These are phyloP conservation scores for Penicillium soppii DNA, from an alignment of 495 filamentous ascomycete genomes.

Conservation along the genomic window DNA sequence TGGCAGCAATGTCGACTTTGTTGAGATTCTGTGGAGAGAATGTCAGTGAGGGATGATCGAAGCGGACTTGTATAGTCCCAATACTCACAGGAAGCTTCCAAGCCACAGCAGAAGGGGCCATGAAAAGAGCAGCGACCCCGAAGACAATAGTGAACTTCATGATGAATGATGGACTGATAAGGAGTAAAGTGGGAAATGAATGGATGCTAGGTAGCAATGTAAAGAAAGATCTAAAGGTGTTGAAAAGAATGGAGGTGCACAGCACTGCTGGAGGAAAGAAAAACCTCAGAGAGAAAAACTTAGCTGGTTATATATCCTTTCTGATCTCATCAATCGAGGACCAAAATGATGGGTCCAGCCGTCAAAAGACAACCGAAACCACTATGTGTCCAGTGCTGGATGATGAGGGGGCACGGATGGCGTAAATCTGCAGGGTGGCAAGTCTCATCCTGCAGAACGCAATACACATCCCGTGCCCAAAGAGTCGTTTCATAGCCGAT, in stretches of 20 bases:
- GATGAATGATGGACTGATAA: slow-evolving; percentile 14
- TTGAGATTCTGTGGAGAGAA: neutral
- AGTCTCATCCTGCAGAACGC: neutral
- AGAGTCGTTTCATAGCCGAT: neutral
- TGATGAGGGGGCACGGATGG: neutral
- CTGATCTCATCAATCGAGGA: neutral
- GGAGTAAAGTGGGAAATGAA: slow-evolving; percentile 13
- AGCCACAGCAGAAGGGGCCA: slow-evolving; percentile 24
- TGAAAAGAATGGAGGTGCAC: slow-evolving; percentile 26
- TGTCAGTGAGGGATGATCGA: neutral
- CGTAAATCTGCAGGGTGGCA: slow-evolving; percentile 1
- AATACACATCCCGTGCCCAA: slow-evolving; percentile 2
- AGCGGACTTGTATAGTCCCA: neutral
- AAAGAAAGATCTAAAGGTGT: slow-evolving; percentile 16
- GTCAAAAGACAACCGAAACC: neutral
- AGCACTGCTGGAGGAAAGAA: slow-evolving; percentile 24
- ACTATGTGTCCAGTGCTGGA: neutral
- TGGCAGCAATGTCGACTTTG: slow-evolving; percentile 4
- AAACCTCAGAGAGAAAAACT: neutral
- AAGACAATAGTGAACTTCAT: slow-evolving; percentile 35
- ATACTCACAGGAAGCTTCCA: slow-evolving; percentile 14
- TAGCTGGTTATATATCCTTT: slow-evolving; percentile 17
- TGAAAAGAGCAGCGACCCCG: slow-evolving; percentile 26
- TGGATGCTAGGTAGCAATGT: slow-evolving; percentile 16
- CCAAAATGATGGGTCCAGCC: neutral